Evolutionary conservation across 2,329 filamentous ascomycete genomes (phyloP), one percentile per base, ranked within the genome.

Genomic region (Pyricularia pennisetigena): DNA sequence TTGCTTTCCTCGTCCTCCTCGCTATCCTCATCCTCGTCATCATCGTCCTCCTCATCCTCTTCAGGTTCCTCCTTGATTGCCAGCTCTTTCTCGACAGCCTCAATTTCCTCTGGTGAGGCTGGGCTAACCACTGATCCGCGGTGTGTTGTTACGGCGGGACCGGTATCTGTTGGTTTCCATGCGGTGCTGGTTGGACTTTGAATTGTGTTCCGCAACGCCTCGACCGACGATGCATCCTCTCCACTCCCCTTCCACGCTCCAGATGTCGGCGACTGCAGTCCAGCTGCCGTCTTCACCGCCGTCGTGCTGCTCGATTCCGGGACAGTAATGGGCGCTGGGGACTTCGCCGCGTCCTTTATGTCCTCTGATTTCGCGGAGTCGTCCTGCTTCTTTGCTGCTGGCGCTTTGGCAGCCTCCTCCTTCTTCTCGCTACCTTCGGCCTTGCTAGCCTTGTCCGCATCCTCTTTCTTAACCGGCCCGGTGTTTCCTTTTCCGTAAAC

Each of bases 201-300:
- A 62, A 83, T 71, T 23, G 76, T 73, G 66, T 75, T 74, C 66
- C 74, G 73, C 4, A 74, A 71, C 23, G 71, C 69, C 64, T 75
- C 73, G 6, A 71, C 66, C 67, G 70, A 66, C 67, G 65, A 61
- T 68, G 28, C 67, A 68, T 70, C 68, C 67, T 62, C 67, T 65
- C 49, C 20, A 10, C 61, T 59, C 35, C 59, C 20, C 67, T 75
- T 77, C 81, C 81, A 82, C n/a, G 79, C 78, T 8, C 78, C 76
- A 10, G 78, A 78, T 8, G 79, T 82, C 1, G 82, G 81, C 1
- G 81, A 82, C 70, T 83, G 82, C 26, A 84, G 76, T 4, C 78
- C 78, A 2, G 75, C 72, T 10, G 71, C 70, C 28, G 71, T 70
- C 20, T 26, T 57, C 41, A 67, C 26, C 24, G 26, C 26, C 24